Evolutionary conservation across 148 eudicot genomes (phyloP).

Genomic region (Linanthus parryae): DNA sequence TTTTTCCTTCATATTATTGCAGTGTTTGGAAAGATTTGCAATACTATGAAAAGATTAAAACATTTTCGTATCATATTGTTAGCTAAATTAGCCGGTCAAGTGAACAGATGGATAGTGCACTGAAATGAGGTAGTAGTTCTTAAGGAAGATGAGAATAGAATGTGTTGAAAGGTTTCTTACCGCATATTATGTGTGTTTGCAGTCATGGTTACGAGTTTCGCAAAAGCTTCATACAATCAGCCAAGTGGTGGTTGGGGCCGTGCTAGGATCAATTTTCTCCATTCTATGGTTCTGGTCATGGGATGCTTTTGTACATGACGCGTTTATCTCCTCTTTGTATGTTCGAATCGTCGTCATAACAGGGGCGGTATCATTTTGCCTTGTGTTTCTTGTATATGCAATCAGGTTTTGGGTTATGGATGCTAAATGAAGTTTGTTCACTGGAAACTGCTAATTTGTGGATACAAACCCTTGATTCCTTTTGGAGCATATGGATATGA

Average conservation of each 20-base stretch:
- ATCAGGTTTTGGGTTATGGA: conserved; percentile 38
- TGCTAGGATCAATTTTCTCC: conserved; percentile 54
- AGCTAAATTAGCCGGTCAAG: too few species aligned
- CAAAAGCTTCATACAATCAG: conserved; percentile 54
- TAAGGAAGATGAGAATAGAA: too few species aligned
- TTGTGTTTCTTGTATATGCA: conserved; percentile 35
- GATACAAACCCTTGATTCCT: too few species aligned
- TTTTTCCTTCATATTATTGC: too few species aligned
- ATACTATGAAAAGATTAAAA: too few species aligned
- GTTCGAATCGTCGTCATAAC: conserved; percentile 38
- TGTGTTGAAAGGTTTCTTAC: too few species aligned
- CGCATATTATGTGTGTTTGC: conserved; percentile 24
- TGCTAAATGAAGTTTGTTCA: conserved; percentile 16
- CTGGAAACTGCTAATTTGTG: too few species aligned
- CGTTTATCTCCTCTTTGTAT: conserved; percentile 48
- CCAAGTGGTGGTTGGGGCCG: conserved; percentile 76
- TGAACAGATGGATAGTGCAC: too few species aligned
- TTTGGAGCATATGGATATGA: too few species aligned
- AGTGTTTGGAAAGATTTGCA: too few species aligned
- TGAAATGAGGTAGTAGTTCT: too few species aligned
- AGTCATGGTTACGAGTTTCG: conserved; percentile 90
- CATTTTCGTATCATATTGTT: too few species aligned
- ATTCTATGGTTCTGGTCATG: conserved; percentile 74
- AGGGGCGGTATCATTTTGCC: conserved; percentile 31
- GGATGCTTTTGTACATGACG: conserved; percentile 42